Conservation (phyloP, 305 asterid species). For the Solanum hybrid region DNA sequence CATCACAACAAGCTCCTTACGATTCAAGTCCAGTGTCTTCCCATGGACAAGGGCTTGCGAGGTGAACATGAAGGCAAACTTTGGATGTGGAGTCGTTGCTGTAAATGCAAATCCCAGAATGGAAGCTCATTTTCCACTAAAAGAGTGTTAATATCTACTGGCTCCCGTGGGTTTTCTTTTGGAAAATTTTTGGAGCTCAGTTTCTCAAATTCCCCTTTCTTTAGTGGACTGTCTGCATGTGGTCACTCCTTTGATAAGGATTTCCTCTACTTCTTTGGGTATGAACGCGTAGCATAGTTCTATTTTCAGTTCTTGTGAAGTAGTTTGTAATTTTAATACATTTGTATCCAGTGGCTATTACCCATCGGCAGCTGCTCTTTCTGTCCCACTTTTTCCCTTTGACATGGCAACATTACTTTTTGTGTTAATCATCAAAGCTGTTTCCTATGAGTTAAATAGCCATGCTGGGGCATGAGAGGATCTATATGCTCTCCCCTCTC, state of each 20-base stretch:
- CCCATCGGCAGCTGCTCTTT: neutral
- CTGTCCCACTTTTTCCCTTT: neutral
- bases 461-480: neutral
- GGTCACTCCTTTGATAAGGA: constrained; percentile 92
- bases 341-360: neutral
- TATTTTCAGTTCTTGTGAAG: neutral
- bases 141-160: constrained; percentile 71
- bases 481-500: neutral
- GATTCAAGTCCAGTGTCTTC: constrained; percentile 64
- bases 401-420: neutral
- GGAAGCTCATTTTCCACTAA: constrained; percentile 63
- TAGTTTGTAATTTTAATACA: neutral
- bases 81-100: constrained; percentile 99
- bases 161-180: constrained; percentile 80
- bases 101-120: constrained; percentile 48
- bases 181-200: constrained; percentile 93
- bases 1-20: constrained; percentile 89
- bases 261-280: constrained; percentile 94
- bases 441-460: neutral
- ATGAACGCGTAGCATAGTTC: constrained; percentile 10
- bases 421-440: neutral
- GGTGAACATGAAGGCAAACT: constrained; percentile 89
- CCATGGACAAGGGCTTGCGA: constrained; percentile 40
- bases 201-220: constrained; percentile 67
- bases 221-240: constrained; percentile 58